Evolutionary conservation across 2,329 filamentous ascomycete genomes (phyloP), one percentile per base, ranked within the genome.

Genomic region (Calonectria henricotiae): DNA sequence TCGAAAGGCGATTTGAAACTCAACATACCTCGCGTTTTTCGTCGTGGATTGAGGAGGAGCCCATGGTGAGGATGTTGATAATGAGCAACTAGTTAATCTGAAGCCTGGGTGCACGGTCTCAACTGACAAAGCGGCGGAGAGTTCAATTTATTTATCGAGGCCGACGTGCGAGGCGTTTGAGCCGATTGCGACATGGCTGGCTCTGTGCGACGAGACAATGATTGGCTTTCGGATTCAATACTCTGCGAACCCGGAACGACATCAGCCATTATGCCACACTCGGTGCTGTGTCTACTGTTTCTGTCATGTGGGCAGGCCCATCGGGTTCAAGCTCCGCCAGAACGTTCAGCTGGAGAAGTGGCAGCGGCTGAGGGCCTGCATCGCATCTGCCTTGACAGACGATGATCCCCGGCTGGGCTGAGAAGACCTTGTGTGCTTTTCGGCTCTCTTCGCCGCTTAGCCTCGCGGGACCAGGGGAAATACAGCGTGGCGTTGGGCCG

Each of bases 141-240:
- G 30, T 55, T 39, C 4, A 25, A 39, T 58, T 58, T 58, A 58
- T 58, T 37, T 58, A 58, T 58, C 35, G 23, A 58, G n/a, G 4
- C 13, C 13, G 12, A 58, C 12, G 25, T 58, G 35, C 15, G 35
- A 58, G 20, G 12, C n/a, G 3, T 7, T 15, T 25, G 35, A 20
- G 13, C 35, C 51, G 35, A 39, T 7, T 39, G 51, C 51, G 13
- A 58, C 51, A 58, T 17, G 32, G 11, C 12, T 3, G n/a, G 5
- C 13, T 37, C 6, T 13, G 51, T 25, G 20, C 11, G 23, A 25
- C 35, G n/a, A 37, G 7, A 12, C 6, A 6, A 17, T 58, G 51
- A 27, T 58, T 58, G 51, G 51, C 35, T 39, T 39, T 58, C 32
- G 23, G 35, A 37, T 58, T 39, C 12, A 32, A 39, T 39, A 32